Conservation (phyloP, 1,139 yeast species). For the Debaryomyces robertsiae region DNA sequence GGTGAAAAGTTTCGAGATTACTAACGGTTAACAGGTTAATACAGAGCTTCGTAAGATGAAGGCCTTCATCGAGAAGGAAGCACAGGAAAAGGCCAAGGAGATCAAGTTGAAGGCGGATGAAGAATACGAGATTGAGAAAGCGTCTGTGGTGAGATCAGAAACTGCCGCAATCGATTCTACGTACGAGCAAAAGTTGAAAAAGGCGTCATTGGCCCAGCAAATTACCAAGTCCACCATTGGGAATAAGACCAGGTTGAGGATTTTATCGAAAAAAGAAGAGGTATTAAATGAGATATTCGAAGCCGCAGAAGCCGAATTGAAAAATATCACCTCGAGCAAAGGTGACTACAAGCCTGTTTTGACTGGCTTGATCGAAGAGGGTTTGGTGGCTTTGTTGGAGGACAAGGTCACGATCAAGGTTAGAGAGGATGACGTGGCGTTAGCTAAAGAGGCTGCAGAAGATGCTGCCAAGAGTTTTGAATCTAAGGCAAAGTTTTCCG, state of each 20-base stretch:
- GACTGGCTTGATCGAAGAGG: constrained; percentile 81
- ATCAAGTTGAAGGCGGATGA: constrained; percentile 95
- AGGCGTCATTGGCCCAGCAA: constrained; percentile 90
- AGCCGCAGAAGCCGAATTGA: constrained; percentile 65
- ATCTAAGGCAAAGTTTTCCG: constrained; percentile 54
- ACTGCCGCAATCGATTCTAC: constrained; percentile 82
- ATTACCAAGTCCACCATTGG: constrained; percentile 93
- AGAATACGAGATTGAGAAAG: constrained; percentile 97
- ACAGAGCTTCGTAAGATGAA: constrained; percentile 98
- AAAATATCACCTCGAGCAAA: constrained; percentile 49
- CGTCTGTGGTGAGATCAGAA: constrained; percentile 90
- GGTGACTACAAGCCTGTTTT: constrained; percentile 68
- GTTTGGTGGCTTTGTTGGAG: constrained; percentile 75
- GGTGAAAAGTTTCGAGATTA: not conserved
- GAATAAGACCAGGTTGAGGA: constrained; percentile 91
- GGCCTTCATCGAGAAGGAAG: constrained; percentile 97
- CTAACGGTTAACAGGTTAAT: constrained; percentile 60
- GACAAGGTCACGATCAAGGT: constrained; percentile 63
- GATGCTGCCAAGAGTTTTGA: constrained; percentile 68
- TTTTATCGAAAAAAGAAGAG: constrained; percentile 83
- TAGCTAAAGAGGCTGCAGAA: constrained; percentile 64
- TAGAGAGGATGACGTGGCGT: constrained; percentile 64
- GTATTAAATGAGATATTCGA: constrained; percentile 75
- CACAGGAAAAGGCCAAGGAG: constrained; percentile 97
- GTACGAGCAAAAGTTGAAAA: constrained; percentile 84